A percentile compares a stretch with the other conserved stretches of the same genome.
Conservation (phyloP, 345 rosid genomes). For the Jatropha curcas region DNA sequence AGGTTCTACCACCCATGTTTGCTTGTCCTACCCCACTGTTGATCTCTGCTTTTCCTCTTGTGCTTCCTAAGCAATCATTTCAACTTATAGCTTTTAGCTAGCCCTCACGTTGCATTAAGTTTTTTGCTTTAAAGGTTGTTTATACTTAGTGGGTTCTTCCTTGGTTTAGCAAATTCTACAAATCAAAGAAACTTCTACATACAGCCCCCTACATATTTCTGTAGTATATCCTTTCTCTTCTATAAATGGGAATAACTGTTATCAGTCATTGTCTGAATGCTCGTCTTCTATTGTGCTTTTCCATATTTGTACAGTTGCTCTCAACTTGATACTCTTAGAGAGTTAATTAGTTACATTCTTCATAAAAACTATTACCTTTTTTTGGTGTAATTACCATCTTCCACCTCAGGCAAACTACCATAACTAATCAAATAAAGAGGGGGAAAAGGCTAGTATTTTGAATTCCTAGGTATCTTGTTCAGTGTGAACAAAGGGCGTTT, state of each 20-base stretch:
- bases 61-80: not conserved
- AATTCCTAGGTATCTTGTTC: not conserved
- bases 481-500: not conserved
- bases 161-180: not conserved
- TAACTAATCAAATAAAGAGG: not conserved
- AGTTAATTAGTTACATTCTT: too few relatives aligned
- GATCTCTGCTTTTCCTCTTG: not conserved
- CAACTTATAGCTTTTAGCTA: not conserved
- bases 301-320: not conserved
- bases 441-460: not conserved
- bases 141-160: not conserved
- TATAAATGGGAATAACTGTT: not conserved
- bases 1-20: not conserved
- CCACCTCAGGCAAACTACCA: not conserved
- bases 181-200: not conserved
- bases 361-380: too few relatives aligned
- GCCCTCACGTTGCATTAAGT: not conserved
- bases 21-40: not conserved
- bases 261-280: not conserved
- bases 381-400: not conserved
- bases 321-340: too few relatives aligned
- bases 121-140: not conserved
- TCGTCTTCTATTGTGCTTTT: not conserved
- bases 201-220: too few relatives aligned
- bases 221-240: too few relatives aligned